These are phyloP conservation scores for Seiridium unicorne DNA, from an alignment of 2,329 filamentous ascomycete genomes.

Conservation along the genomic window DNA sequence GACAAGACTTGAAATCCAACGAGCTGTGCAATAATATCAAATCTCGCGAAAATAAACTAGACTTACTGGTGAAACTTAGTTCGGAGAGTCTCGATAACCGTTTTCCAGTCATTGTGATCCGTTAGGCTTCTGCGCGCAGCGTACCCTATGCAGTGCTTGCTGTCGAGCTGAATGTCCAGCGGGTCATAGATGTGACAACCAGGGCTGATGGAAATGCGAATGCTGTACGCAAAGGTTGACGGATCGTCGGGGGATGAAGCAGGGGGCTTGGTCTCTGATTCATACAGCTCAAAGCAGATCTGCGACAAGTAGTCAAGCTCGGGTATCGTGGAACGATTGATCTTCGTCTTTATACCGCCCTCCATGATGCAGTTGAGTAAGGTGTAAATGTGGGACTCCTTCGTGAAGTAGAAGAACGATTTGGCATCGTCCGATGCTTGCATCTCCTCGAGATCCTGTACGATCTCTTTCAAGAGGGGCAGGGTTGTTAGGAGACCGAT, in stretches of 20 bases:
- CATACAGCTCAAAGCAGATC: slow-evolving; percentile 97
- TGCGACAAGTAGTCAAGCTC: slow-evolving; percentile 97
- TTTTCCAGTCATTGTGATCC: slow-evolving; percentile 90
- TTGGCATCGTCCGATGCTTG: slow-evolving; percentile 93
- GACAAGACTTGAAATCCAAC: too few species aligned
- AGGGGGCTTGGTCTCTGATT: slow-evolving; percentile 73
- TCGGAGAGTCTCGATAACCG: slow-evolving; percentile 91
- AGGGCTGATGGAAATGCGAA: slow-evolving; percentile 92
- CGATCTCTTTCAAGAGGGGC: slow-evolving; percentile 92
- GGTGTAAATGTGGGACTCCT: slow-evolving; percentile 98
- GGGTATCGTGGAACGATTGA: slow-evolving; percentile 89
- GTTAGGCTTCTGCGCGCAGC: slow-evolving; percentile 88
- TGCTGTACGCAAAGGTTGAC: slow-evolving; percentile 86
- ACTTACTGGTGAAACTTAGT: slow-evolving; percentile 93
- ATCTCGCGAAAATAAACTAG: background rate
- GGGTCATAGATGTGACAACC: slow-evolving; percentile 97
- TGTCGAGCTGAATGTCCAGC: slow-evolving; percentile 92
- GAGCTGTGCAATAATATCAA: slow-evolving; percentile 6
- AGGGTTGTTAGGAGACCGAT: slow-evolving; percentile 93
- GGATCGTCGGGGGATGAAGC: slow-evolving; percentile 50
- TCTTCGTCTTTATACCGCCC: slow-evolving; percentile 95
- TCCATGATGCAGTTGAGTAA: slow-evolving; percentile 97
- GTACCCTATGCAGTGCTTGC: slow-evolving; percentile 92
- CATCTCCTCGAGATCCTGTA: slow-evolving; percentile 89
- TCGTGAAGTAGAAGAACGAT: slow-evolving; percentile 98